phyloP scores from a whole-genome alignment of 23 red algal species.

The Agarophyton chilense region DNA sequence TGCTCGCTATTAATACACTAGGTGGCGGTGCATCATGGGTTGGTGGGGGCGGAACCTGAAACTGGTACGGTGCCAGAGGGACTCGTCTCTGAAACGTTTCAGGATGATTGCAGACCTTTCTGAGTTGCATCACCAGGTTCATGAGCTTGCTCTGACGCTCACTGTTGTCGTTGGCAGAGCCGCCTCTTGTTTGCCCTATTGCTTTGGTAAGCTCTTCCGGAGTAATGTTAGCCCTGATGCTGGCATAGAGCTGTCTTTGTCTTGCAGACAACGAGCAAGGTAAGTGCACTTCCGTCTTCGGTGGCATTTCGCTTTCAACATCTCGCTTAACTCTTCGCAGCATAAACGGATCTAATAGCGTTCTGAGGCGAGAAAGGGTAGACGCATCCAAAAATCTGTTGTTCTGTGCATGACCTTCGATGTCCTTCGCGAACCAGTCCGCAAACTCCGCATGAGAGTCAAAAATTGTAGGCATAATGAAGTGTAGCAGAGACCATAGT shows the following conservation, averaged over 20 bases:
- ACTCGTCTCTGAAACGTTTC: constrained; percentile 91
- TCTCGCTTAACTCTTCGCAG: constrained; percentile 94
- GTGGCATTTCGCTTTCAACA: constrained; percentile 97
- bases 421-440: constrained; percentile 96
- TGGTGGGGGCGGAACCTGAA: constrained; percentile 73
- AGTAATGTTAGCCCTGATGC: constrained; percentile 86
- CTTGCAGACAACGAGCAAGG: constrained; percentile 74
- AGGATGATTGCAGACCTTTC: constrained; percentile 99
- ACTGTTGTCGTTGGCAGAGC: constrained; percentile 40
- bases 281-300: constrained; percentile 92
- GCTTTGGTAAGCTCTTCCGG: constrained; percentile 70
- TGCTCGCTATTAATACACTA: constrained; percentile 56
- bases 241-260: constrained; percentile 87
- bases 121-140: constrained; percentile 99
- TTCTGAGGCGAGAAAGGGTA: constrained; percentile 78
- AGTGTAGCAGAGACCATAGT: constrained; percentile 98
- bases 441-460: constrained; percentile 98
- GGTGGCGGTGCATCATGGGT: constrained; percentile 75
- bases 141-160: constrained; percentile 87
- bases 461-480: constrained; percentile 97
- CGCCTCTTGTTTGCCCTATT: constrained; percentile 61
- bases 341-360: constrained; percentile 95
- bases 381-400: constrained; percentile 71
- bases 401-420: constrained; percentile 87
- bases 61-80: constrained; percentile 77